Evolutionary conservation across 2,329 filamentous ascomycete genomes (phyloP).

Genomic region (Aspergillus versicolor): DNA sequence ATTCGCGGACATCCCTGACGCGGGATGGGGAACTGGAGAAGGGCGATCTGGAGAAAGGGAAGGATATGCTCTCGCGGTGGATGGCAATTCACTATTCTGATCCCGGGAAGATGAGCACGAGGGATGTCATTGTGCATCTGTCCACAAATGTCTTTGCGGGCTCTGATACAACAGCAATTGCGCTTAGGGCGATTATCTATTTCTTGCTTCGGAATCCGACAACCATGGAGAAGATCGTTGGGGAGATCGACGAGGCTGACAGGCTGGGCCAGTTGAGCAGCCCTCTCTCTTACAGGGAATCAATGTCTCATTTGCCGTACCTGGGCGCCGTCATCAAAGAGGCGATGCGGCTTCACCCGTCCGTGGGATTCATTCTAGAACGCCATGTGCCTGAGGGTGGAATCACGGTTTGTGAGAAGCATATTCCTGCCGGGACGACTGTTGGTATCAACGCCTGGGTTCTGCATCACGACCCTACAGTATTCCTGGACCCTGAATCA

Average conservation of each 20-base stretch:
- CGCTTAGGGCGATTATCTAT: slow-evolving; percentile 4
- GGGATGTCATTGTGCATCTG: slow-evolving; percentile 3
- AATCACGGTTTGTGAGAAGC: neutral
- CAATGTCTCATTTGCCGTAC: slow-evolving; percentile 62
- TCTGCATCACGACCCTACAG: slow-evolving; percentile 64
- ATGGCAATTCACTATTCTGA: slow-evolving; percentile 2
- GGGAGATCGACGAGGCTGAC: slow-evolving; percentile 49
- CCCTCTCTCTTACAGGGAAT: slow-evolving; percentile 17
- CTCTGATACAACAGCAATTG: neutral
- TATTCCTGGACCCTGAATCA: slow-evolving; percentile 67
- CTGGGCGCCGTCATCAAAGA: slow-evolving; percentile 78
- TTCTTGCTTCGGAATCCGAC: neutral
- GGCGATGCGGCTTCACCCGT: slow-evolving; percentile 72
- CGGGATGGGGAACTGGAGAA: neutral
- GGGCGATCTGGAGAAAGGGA: neutral
- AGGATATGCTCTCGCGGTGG: slow-evolving; percentile 4
- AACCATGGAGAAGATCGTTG: slow-evolving; percentile 15
- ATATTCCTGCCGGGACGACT: slow-evolving; percentile 9
- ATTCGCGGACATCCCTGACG: neutral
- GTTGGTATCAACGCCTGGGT: slow-evolving; percentile 69
- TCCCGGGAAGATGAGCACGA: neutral
- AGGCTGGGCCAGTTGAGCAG: slow-evolving; percentile 40
- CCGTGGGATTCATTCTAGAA: slow-evolving; percentile 70
- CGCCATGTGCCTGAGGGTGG: slow-evolving; percentile 71
- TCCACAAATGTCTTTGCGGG: slow-evolving; percentile 5